Base-by-base conservation (phyloP, 805 yeast genomes). In the Candida taoyuanica region DNA sequence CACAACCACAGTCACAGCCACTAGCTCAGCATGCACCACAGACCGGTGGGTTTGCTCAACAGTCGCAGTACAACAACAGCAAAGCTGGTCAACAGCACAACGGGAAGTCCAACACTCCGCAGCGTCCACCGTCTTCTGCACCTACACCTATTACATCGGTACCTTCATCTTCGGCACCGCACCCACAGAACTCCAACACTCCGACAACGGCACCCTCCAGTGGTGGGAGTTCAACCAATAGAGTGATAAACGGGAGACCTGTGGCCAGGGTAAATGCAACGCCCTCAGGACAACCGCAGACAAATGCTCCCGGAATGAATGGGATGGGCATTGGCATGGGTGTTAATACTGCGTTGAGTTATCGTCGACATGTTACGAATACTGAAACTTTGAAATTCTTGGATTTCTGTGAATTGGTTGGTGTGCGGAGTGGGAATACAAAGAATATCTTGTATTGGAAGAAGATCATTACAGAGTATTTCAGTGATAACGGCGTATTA, bases 361-460 rank as follows among this genome's bases (percentile, higher is more conserved):
- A 53, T 28, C 58, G 71, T 40, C 64, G 63, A 42, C 62, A 64
- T 32, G 59, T 70, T 19, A 67, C 78, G 1, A 71, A 74, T 38
- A 62, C 69, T 27, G 81, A 81, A 1, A 64, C 76, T 6, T 55
- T 74, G 36, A 64, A 74, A 37, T 56, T 76, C 11, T 57, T 74
- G 46, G 78, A 73, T 31, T 63, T 73, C 23, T 64, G 74, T 29
- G 80, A 75, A 43, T 50, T 63, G 29, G 50, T 75, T 15, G 63
- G 74, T 37, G 60, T 61, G 9, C 59, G 68, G 3, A 61, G 68
- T 7, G 74, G 68, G 9, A 68, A 65, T 33, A 62, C 63, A 1
- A 65, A 64, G 33, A 69, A 67, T 39, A 52, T 74, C 24, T 60
- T 63, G 4, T 75, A 70, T 52, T 75, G 84, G 80, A 62, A 67